Evolutionary conservation across 257 asterid species (phyloP), one percentile per base, ranked within the genome.

Genomic region (Gentiana dahurica): DNA sequence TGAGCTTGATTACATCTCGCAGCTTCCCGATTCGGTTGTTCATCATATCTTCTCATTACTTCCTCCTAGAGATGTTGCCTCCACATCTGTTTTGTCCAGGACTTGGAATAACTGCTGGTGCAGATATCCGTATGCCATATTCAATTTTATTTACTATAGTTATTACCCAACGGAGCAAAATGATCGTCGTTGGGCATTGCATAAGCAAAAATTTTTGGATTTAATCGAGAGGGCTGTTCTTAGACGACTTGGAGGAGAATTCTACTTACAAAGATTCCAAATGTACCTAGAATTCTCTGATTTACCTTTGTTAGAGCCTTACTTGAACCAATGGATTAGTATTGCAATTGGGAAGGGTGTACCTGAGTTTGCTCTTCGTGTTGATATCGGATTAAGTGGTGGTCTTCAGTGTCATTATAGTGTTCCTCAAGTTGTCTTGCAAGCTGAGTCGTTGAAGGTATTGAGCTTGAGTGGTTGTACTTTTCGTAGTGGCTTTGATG

Each of bases 11-110:
- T 55, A 2, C 60, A 44, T 36, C 36, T 62, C 60, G 8, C 24
- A 10, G 44, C 34, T 62, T 45, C 66, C 66, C 8, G 59, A 62
- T n/a, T 45, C 54, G 7, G 2, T 53, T 9, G 8, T 62, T 1
- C 59, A 62, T 62, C 66, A 62, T 10, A 53, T 62, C 38, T 47
- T 41, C 0, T 62, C 59, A n/a, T 53, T 53, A 36, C 53, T 62
- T 12, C 4, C 13, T 12, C 52, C n/a, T 5, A 55, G 58, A 41
- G 66, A 62, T 53, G 66, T 53, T 53, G 32, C 66, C 12, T n/a
- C 4, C 4, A 36, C 66, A n/a, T 44, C 47, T 62, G n/a, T 34
- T 0, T 13, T 53, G 34, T 62, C 66, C 1, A 51, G 5, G 59
- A 36, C 24, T 34, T 63, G 61, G 68, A 36, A 54, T 37, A 60